Evolutionary conservation across 768 basidiomycete species (phyloP), one percentile per base, ranked within the genome.

Genomic region (Mycena haematopus): DNA sequence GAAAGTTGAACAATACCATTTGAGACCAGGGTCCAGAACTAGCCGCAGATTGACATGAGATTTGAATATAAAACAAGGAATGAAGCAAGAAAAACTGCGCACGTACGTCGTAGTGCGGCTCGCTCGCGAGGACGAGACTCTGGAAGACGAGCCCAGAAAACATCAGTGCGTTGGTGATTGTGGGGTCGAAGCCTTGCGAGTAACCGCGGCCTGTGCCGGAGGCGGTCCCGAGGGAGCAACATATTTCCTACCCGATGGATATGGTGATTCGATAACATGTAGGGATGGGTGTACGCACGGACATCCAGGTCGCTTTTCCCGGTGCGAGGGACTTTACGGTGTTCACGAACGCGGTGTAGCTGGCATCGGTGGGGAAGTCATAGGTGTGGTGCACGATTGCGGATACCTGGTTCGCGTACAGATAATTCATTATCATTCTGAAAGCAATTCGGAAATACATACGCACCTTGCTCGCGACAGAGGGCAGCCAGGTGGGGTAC

Each of bases 331-430:
- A 58, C 14, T 74, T 73, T 14, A 72, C 72, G 24, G 60, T 73
- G 42, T 64, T 73, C 53, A 75, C 58, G 38, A 74, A 78, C 4
- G 70, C 71, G 0, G 68, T 65, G 52, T 79, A 79, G 58, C 70
- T 72, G 6, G 72, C 59, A 58, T 80, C 80, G n/a, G 69, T 74
- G 3, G 79, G 77, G 67, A 81, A 82, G 52, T 79, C 78, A 63
- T 81, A 82, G n/a, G 78, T 79, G 61, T 82, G 80, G 54, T 80
- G 80, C 14, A 75, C 76, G 27, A 81, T 65, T 14, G 76, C 79
- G 11, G 74, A 73, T 5, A 82, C 75, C 73, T 76, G 31, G 8
- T 49, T n/a, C 22, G 10, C 22, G 13, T 7, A 1, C 9, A 45
- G 10, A 24, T 1, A 13, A 11, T n/a, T n/a, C n/a, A n/a, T n/a